Conservation (phyloP, 257 asterid species). For the Lavandula angustifolia region DNA sequence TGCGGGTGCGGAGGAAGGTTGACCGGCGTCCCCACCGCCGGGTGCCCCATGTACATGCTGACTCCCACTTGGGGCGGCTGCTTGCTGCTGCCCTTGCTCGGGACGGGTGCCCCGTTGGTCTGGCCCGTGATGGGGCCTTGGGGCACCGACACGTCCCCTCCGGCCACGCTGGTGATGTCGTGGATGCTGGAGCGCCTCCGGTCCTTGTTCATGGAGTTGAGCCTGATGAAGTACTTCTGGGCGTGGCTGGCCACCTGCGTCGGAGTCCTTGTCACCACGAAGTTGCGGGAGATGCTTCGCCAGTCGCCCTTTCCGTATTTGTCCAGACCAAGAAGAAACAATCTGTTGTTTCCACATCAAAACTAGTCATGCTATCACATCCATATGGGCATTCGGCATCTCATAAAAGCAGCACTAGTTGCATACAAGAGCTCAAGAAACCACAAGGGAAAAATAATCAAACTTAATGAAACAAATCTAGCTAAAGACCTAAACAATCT, state of each 20-base stretch:
- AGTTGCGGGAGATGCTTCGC: slow-evolving; percentile 88
- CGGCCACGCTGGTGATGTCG: slow-evolving; percentile 75
- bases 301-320: slow-evolving; percentile 94
- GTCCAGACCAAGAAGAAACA: slow-evolving; percentile 85
- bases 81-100: slow-evolving; percentile 53
- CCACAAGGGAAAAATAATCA: too few species aligned
- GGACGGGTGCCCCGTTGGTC: slow-evolving; percentile 41
- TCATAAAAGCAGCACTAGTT: too few species aligned
- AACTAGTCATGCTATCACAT: too few species aligned
- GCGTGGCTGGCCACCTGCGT: slow-evolving; percentile 97
- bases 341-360: too few species aligned
- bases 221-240: slow-evolving; percentile 80
- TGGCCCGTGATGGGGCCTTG: slow-evolving; percentile 79
- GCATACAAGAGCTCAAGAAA: too few species aligned
- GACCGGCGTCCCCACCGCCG: slow-evolving; percentile 73
- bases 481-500: too few species aligned
- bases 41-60: slow-evolving; percentile 66
- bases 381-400: too few species aligned
- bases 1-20: slow-evolving; percentile 53
- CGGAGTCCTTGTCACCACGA: slow-evolving; percentile 81
- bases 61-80: slow-evolving; percentile 42
- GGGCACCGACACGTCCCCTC: slow-evolving; percentile 59
- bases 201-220: slow-evolving; percentile 85
- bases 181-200: slow-evolving; percentile 88
- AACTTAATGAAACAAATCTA: too few species aligned